Conservation (phyloP, 441 rosid species). For the Brassica balearica region DNA sequence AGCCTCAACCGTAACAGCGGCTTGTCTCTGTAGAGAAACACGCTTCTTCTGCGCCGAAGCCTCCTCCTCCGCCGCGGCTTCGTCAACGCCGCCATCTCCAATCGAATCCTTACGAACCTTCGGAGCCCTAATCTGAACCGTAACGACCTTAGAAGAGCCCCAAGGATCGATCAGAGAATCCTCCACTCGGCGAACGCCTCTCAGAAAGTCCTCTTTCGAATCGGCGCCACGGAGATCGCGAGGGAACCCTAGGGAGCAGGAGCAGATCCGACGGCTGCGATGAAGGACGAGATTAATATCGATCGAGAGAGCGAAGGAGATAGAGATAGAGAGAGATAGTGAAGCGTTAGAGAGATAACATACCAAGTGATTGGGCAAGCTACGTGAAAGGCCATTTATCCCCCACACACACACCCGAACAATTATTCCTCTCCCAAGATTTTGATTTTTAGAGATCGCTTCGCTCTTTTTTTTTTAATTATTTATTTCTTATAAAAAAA, state of each 20-base stretch:
- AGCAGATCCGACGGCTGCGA: conserved; percentile 90
- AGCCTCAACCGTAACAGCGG: too few species aligned
- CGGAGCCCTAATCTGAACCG: conserved; percentile 85
- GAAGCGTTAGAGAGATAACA: background rate
- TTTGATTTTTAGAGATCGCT: conserved; percentile 47
- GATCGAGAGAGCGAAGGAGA: background rate
- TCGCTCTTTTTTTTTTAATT: background rate
- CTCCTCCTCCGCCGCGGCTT: too few species aligned
- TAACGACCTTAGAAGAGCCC: conserved; percentile 56
- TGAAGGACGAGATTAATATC: background rate
- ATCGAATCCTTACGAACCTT: conserved; percentile 18
- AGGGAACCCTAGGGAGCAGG: conserved; percentile 92
- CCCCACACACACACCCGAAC: background rate
- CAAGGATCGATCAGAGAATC: conserved; percentile 62
- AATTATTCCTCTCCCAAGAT: conserved; percentile 35
- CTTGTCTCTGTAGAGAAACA: too few species aligned
- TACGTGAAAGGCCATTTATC: conserved; percentile 97
- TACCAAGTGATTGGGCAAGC: conserved; percentile 99
- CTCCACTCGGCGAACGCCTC: conserved; percentile 49
- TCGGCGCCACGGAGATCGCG: conserved; percentile 56
- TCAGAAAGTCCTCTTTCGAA: conserved; percentile 53
- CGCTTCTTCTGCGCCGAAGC: too few species aligned
- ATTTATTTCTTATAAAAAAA: background rate
- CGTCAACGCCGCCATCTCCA: too few species aligned
- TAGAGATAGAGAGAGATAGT: conserved; percentile 22